Evolutionary conservation across 352 stramenopile genomes (phyloP).

Genomic region (Blastocystis sp.): DNA sequence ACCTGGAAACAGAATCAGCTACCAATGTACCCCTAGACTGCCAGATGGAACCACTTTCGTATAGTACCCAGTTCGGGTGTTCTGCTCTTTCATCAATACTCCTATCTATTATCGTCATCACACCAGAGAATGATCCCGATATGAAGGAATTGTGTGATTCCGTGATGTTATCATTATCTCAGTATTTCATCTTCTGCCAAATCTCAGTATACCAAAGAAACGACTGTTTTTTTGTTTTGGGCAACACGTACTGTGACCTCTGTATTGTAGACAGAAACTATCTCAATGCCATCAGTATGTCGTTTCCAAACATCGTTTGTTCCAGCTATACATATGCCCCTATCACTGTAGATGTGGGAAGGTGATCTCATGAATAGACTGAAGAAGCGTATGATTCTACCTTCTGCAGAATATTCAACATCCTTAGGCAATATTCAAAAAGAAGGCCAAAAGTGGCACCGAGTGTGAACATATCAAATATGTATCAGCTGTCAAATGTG

Average conservation of each 20-base stretch:
- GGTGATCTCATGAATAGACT: neutral
- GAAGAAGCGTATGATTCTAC: neutral
- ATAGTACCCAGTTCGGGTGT: neutral
- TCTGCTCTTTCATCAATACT: neutral
- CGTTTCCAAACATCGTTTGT: conserved; percentile 1
- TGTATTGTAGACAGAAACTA: conserved; percentile 13
- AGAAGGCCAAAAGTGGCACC: neutral
- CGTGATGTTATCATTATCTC: conserved; percentile 21
- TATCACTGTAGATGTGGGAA: neutral
- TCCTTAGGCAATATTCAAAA: neutral
- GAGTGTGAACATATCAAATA: neutral
- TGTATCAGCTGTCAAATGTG: conserved; percentile 37
- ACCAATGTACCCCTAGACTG: no score
- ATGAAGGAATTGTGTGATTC: conserved; percentile 12
- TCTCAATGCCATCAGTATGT: neutral
- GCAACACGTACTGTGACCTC: conserved; percentile 43
- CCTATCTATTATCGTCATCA: neutral
- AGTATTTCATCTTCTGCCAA: conserved; percentile 30
- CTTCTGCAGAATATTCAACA: conserved; percentile 13
- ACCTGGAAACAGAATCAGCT: no score
- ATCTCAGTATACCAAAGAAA: conserved; percentile 15
- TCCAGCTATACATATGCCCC: neutral
- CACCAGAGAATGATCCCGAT: neutral
- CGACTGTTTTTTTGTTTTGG: conserved; percentile 19
- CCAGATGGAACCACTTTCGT: neutral